Evolutionary conservation across 1,139 yeast genomes (phyloP).

Genomic region (Yamadazyma siamensis): DNA sequence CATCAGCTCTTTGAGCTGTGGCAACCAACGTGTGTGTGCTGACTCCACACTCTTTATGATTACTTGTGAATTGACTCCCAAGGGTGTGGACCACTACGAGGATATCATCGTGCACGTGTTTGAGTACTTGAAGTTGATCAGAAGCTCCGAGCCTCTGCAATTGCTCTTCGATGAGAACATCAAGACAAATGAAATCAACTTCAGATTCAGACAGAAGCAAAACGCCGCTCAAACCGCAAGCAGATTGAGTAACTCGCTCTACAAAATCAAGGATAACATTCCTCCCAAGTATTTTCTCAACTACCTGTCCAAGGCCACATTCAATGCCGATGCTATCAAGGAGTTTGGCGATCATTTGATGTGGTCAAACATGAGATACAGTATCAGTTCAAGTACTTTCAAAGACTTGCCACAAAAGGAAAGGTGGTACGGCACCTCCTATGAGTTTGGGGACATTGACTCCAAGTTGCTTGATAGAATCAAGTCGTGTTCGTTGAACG

Average conservation of each 20-base stretch:
- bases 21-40: slow-evolving; percentile 64
- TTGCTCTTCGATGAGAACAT: slow-evolving; percentile 53
- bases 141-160: slow-evolving; percentile 45
- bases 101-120: slow-evolving; percentile 58
- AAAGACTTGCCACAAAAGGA: slow-evolving; percentile 42
- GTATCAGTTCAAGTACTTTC: slow-evolving; percentile 52
- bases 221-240: slow-evolving; percentile 61
- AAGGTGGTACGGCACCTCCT: slow-evolving; percentile 90
- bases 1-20: slow-evolving; percentile 78
- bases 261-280: slow-evolving; percentile 39
- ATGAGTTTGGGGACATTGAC: slow-evolving; percentile 48
- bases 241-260: slow-evolving; percentile 43
- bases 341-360: slow-evolving; percentile 50
- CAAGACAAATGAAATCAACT: slow-evolving; percentile 46
- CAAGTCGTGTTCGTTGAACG: slow-evolving; percentile 28
- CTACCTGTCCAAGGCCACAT: slow-evolving; percentile 56
- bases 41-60: slow-evolving; percentile 67
- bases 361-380: slow-evolving; percentile 59
- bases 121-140: slow-evolving; percentile 65
- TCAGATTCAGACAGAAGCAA: slow-evolving; percentile 66
- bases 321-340: slow-evolving; percentile 50
- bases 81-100: slow-evolving; percentile 65
- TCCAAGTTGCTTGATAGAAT: slow-evolving; percentile 33
- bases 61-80: slow-evolving; percentile 70
- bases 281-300: slow-evolving; percentile 66